A percentile compares a stretch with the other conserved stretches of the same genome.
Conservation (phyloP, 2,329 filamentous ascomycete species). For the Sporothrix brasiliensis region DNA sequence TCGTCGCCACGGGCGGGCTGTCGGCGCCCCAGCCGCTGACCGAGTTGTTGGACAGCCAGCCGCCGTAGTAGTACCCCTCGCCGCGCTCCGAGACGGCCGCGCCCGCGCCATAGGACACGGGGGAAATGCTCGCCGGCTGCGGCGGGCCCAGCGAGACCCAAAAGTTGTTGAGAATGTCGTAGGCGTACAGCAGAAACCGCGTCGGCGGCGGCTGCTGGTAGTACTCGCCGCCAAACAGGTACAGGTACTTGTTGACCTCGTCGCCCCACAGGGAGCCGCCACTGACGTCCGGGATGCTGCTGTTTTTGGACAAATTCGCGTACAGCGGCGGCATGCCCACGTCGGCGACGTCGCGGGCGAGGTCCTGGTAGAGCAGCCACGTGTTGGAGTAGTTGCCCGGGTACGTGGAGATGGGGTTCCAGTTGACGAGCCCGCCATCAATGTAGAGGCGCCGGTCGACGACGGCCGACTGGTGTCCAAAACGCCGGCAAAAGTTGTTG, state of each 20-base stretch:
- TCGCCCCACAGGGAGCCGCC: slow-evolving; percentile 62
- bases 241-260: slow-evolving; percentile 64
- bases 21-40: slow-evolving; percentile 53
- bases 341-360: slow-evolving; percentile 47
- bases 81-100: slow-evolving; percentile 57
- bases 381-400: slow-evolving; percentile 59
- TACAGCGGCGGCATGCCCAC: slow-evolving; percentile 57
- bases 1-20: slow-evolving; percentile 51
- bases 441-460: slow-evolving; percentile 64
- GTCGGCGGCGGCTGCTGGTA: slow-evolving; percentile 46
- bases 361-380: slow-evolving; percentile 61
- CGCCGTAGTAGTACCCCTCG: slow-evolving; percentile 64
- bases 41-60: slow-evolving; percentile 61
- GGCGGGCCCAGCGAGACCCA: slow-evolving; percentile 56
- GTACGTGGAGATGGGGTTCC: slow-evolving; percentile 53
- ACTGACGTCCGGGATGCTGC: slow-evolving; percentile 53
- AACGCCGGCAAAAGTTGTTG: slow-evolving; percentile 56
- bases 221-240: slow-evolving; percentile 64
- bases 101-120: slow-evolving; percentile 61
- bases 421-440: slow-evolving; percentile 63
- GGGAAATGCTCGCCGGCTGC: slow-evolving; percentile 45
- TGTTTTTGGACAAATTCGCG: slow-evolving; percentile 62
- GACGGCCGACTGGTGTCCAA: slow-evolving; percentile 63
- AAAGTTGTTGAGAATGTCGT: slow-evolving; percentile 58
- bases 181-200: slow-evolving; percentile 56